phyloP scores from a whole-genome alignment of 345 rosid genomes.

The Adansonia digitata region DNA sequence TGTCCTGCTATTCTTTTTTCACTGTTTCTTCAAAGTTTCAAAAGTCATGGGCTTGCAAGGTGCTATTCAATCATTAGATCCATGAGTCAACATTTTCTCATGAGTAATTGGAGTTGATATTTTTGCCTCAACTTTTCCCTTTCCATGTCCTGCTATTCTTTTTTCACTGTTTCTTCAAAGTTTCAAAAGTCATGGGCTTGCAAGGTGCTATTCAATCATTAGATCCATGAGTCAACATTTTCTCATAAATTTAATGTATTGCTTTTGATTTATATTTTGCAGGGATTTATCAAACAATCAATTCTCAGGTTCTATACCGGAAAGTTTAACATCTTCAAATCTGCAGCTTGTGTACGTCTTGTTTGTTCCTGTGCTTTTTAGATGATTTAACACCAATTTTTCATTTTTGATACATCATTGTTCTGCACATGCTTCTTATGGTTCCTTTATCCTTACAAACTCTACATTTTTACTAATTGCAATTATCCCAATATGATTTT shows the following conservation, averaged over 20 bases:
- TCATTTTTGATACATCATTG: not conserved
- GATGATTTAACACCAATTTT: not conserved
- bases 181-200: not conserved
- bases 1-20: not conserved
- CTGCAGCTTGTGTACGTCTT: conserved; percentile 81
- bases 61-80: not conserved
- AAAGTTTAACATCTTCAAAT: conserved; percentile 60
- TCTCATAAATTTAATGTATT: not conserved
- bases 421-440: not conserved
- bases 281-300: conserved; percentile 90
- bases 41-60: not conserved
- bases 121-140: not conserved
- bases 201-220: not conserved
- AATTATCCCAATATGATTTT: not conserved
- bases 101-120: no score
- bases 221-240: not conserved
- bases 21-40: not conserved
- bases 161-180: not conserved
- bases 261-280: conserved; percentile 14
- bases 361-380: not conserved
- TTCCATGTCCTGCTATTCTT: not conserved
- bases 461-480: not conserved
- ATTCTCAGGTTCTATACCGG: conserved; percentile 78
- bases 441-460: not conserved
- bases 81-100: not conserved